Base-by-base conservation (phyloP, 139 green algal species). In the Chlorella sp. region DNA sequence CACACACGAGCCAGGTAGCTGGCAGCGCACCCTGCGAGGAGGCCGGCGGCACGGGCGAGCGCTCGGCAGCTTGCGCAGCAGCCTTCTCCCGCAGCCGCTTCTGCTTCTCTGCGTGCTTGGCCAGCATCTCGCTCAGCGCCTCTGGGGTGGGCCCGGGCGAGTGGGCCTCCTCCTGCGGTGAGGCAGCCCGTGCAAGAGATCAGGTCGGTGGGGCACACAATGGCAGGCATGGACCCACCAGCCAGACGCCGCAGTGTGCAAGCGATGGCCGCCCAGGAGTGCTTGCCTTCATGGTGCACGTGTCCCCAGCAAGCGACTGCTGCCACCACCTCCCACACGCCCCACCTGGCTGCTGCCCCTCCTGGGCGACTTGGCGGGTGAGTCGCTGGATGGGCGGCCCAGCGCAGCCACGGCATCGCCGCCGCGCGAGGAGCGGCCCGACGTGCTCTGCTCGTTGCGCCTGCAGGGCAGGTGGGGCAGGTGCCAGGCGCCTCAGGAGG, bases 51-150 rank as follows among this genome's bases (percentile, higher is more conserved):
- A 38, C 16, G 34, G 77, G 77, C 34, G 77, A 60, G 60, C 77
- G 77, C 77, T 83, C 77, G 2, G 77, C 60, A 30, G 77, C 70
- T 0, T 43, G 77, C 19, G 60, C 77, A 3, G 60, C 77, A 4
- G 77, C 77, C 40, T 24, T 48, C 38, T 83, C 77, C 30, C 77
- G 60, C 60, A 73, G 38, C 60, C 77, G 60, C 40, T 73, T 26
- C 77, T 83, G 77, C 77, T 83, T 83, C 77, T 83, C 77, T 32
- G 73, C 73, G 60, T 83, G 60, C 3, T 32, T 30, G 38, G 38
- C 38, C 77, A 83, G 77, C 77, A 74, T 73, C 77, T 83, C 77
- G 26, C 60, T 74, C 22, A 83, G 30, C 3, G 58, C 77, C 58
- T 74, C 58, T 4, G 77, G 60, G 38, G 77, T 83, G 77, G 60